These are phyloP conservation scores for Bipolaris cookei DNA, from an alignment of 2,329 filamentous ascomycete genomes.

Conservation along the genomic window DNA sequence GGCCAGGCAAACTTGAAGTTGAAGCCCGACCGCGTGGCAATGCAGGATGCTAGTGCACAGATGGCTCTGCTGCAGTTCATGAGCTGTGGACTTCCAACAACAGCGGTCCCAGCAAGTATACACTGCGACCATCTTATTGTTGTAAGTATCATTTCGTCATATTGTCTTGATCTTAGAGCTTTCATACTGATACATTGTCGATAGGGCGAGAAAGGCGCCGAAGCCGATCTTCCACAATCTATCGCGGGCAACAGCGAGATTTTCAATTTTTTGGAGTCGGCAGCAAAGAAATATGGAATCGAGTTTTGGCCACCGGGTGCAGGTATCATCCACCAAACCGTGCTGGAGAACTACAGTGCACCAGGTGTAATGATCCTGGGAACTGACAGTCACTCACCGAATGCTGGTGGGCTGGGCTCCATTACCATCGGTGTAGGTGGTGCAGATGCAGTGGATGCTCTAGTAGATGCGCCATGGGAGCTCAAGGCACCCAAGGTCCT, in stretches of 20 bases:
- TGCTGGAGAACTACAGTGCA: conserved; percentile 96
- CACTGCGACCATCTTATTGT: conserved; percentile 99
- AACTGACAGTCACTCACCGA: conserved; percentile 96
- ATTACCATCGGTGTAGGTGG: conserved; percentile 97
- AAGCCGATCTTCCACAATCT: conserved; percentile 81
- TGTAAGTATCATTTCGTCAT: conserved; percentile 2
- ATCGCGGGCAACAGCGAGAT: conserved; percentile 95
- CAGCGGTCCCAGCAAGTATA: conserved; percentile 94
- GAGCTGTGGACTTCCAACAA: conserved; percentile 87
- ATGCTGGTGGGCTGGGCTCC: conserved; percentile 90
- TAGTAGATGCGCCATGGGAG: conserved; percentile 97
- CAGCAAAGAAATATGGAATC: conserved; percentile 60
- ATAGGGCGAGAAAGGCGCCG: conserved; percentile 74
- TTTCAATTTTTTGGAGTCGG: conserved; percentile 95
- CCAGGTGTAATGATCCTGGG: conserved; percentile 98
- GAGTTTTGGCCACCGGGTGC: conserved; percentile 52
- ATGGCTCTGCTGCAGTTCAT: conserved; percentile 99
- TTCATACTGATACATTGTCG: background rate
- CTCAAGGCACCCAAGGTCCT: conserved; percentile 91
- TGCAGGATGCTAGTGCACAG: conserved; percentile 98
- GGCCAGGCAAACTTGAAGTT: conserved; percentile 93
- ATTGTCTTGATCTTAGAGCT: background rate
- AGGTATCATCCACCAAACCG: conserved; percentile 81
- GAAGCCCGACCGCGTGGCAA: conserved; percentile 95
- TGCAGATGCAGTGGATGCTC: conserved; percentile 93